Percentiles rank a stretch among this genome's conserved stretches.
Evolutionary conservation across 768 basidiomycete species (phyloP).

Genomic region (Auriculariales sp.): DNA sequence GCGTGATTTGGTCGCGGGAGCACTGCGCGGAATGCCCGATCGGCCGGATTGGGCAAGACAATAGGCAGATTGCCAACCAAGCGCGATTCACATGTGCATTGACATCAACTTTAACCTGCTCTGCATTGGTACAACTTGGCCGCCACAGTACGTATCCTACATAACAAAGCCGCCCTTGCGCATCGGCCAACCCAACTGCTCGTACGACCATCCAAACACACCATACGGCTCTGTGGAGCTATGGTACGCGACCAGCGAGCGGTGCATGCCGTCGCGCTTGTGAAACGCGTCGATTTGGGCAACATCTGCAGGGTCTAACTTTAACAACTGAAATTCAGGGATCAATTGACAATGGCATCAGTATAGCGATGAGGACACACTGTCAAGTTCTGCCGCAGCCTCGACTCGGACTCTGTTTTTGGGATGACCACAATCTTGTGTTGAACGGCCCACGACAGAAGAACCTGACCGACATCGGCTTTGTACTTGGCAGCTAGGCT

Average conservation of each 20-base stretch:
- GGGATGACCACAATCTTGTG: not conserved
- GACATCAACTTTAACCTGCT: too few relatives aligned
- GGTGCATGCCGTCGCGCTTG: constrained; percentile 12
- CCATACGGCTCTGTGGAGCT: not conserved
- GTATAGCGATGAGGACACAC: not conserved
- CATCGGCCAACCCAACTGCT: not conserved
- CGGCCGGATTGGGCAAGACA: too few relatives aligned
- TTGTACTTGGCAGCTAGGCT: constrained; percentile 25
- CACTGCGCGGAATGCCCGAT: too few relatives aligned
- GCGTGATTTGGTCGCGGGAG: too few relatives aligned
- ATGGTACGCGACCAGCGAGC: not conserved
- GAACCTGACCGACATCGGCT: constrained; percentile 20
- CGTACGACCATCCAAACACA: not conserved
- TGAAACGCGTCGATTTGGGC: constrained; percentile 6
- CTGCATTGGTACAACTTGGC: too few relatives aligned
- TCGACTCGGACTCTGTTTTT: constrained; percentile 1
- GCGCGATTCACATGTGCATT: too few relatives aligned
- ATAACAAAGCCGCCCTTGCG: not conserved
- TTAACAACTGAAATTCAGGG: constrained; percentile 8
- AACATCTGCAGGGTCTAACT: constrained; percentile 8
- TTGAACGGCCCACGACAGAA: constrained; percentile 4
- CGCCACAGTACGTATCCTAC: not conserved
- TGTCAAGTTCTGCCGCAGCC: constrained; percentile 8
- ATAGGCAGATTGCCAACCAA: too few relatives aligned
- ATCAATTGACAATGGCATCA: not conserved